Percentiles rank a stretch among this genome's conserved stretches.
Conservation (phyloP, 2,329 filamentous ascomycete genomes). For the Sporothrix dimorphospora region DNA sequence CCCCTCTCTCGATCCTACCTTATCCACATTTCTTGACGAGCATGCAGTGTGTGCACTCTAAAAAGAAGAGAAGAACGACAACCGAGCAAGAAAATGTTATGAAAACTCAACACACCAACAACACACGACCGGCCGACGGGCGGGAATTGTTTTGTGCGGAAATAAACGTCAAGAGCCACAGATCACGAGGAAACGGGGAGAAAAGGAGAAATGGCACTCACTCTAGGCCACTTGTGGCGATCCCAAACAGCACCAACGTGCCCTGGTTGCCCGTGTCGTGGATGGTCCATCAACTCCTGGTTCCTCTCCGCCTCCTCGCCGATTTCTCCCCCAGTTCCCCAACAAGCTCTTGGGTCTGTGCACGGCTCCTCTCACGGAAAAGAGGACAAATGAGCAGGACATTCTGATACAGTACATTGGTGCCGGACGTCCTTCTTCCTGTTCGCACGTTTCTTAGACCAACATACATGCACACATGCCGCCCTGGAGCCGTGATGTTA, state of each 20-base stretch:
- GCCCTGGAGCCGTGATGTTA: background rate
- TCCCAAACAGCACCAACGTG: slow-evolving; percentile 7
- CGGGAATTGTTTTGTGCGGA: background rate
- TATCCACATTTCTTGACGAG: background rate
- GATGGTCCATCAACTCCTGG: background rate
- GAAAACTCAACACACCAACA: background rate
- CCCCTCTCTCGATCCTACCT: slow-evolving; percentile 10
- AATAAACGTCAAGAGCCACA: background rate
- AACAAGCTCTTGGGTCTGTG: background rate
- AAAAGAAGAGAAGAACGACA: background rate
- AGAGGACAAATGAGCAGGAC: background rate
- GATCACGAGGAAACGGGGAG: background rate
- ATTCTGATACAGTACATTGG: slow-evolving; percentile 17
- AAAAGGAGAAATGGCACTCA: background rate
- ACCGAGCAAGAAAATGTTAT: background rate
- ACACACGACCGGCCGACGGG: background rate
- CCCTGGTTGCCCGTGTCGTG: background rate
- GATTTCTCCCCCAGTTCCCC: background rate
- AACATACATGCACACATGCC: background rate
- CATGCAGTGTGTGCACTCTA: background rate
- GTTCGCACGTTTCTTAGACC: background rate
- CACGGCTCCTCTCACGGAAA: background rate
- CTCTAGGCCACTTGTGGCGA: background rate
- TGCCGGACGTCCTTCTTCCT: slow-evolving; percentile 5
- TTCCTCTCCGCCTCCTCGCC: background rate